These are phyloP conservation scores for Nakaseomyces nivariensis DNA, from an alignment of 1,139 yeast species.

Conservation along the genomic window DNA sequence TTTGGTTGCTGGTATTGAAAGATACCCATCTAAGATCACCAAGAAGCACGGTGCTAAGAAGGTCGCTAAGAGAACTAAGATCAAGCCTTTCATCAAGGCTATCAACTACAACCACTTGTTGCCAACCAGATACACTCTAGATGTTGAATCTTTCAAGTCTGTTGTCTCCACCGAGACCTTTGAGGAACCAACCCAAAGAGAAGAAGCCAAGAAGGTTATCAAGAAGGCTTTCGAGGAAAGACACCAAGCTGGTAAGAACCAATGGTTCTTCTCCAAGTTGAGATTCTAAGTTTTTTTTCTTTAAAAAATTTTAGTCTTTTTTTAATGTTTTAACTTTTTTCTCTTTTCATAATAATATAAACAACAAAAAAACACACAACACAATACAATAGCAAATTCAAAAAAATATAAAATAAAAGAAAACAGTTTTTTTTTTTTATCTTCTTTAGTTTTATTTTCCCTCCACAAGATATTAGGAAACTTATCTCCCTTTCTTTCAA, in stretches of 20 bases:
- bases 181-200: conserved; percentile 97
- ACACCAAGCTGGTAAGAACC: conserved; percentile 99
- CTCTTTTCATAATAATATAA: no score
- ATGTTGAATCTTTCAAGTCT: conserved; percentile 90
- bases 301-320: no score
- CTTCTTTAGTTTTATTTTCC: no score
- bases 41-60: conserved; percentile 93
- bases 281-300: conserved; percentile 56
- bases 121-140: conserved; percentile 99
- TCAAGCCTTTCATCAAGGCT: conserved; percentile 98
- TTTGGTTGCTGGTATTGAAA: conserved; percentile 98
- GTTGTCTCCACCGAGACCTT: conserved; percentile 89
- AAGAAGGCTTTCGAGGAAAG: conserved; percentile 99
- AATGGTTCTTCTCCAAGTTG: conserved; percentile 99
- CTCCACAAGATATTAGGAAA: no score
- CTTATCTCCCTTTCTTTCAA: no score
- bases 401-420: no score
- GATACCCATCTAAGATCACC: conserved; percentile 96
- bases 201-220: conserved; percentile 98
- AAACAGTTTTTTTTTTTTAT: no score
- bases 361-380: no score
- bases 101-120: conserved; percentile 99
- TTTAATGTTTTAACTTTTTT: background rate
- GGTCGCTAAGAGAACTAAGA: conserved; percentile 94
- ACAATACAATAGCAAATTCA: no score